Evolutionary conservation across 352 stramenopile species (phyloP), one percentile per base, ranked within the genome.

Genomic region (Plasmopara muralis): DNA sequence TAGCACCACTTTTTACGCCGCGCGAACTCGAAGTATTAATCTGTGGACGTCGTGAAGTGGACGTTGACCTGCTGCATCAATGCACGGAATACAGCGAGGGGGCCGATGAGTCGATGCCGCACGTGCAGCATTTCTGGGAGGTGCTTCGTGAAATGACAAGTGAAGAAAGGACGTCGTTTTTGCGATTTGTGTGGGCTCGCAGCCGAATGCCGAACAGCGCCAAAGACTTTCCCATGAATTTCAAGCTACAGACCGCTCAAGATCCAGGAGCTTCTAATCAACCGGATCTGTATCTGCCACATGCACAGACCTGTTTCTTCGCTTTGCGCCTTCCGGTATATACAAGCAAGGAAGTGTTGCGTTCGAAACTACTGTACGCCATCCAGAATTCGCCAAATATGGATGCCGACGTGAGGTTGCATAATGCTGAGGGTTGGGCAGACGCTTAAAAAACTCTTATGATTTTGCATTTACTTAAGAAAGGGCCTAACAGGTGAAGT

Each of bases 251-350:
- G 66, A 72, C 84, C 14, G 81, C 84, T 6, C 82, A 93, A 56
- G 84, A 93, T 56, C 77, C 81, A 3, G 82, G 83, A n/a, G 70
- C 80, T 28, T 72, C 77, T 33, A 66, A 70, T 14, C 66, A 91
- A 9, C 83, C 85, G 1, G 87, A 97, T 56, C 69, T 87, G 50
- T 98, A 98, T 57, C 68, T 99, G 37, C 96, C 96, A 38, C 96
- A 98, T 62, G 96, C 96, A n/a, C 97, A 98, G 58, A 99, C 97
- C 8, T 99, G 97, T 65, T 99, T 99, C 77, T 99, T 99, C 66
- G 95, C 90, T 13, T 70, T 99, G 46, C 90, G 88, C 0, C 70
- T 99, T 25, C 97, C 97, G 16, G 68, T 84, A 46, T 99, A 99
- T 68, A 94, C 87, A 42, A 90, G 70, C 29, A 87, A 95, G 58